Base-by-base conservation (phyloP, 495 filamentous ascomycete species). In the Xylaria longipes region DNA sequence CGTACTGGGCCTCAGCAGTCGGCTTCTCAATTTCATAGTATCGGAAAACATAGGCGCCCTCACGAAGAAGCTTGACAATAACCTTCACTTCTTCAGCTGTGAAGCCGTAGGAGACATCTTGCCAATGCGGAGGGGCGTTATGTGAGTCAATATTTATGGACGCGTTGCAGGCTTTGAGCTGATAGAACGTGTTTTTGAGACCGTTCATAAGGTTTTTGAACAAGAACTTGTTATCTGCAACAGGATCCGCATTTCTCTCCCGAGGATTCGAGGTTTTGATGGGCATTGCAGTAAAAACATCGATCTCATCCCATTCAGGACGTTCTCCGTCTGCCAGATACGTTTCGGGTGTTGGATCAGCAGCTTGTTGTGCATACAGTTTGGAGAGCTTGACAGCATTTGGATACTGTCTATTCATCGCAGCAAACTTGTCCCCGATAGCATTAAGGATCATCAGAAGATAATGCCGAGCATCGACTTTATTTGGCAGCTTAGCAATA, bases 191-290 rank as follows among this genome's bases (percentile, higher is more conserved):
- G 75, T 94, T 97, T 79, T 98, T 99, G 14, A 99, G 82, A 0
- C 97, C 97, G 75, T 97, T 97, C 84, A 99, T 92, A n/a, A 99
- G 83, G 74, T 98, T 99, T 82, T 94, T 97, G 84, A 99, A 98
- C 1, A 99, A 82, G 76, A 98, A 99, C 74, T 98, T 96, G 81
- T 98, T 99, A 78, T 99, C 97, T 31, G 91, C 90, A n/a, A 98
- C 93, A 0, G 97, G 95, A 79, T 98, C 95, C 17, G 92, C 91
- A 48, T 90, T 93, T 35, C 96, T 89, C 74, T 99, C 97, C 25
- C 96, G 90, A 12, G 96, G 94, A 75, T 93, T 97, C 3, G 94
- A 93, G 0, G 93, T 95, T 82, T 97, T 97, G 81, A 99, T 98
- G 1, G 97, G 97, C 74, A 94, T 96, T 9, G 97, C 97, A 52